Evolutionary conservation across 2,329 filamentous ascomycete species (phyloP), one percentile per base, ranked within the genome.

Genomic region (Hymenotorrendiella dingleyae): DNA sequence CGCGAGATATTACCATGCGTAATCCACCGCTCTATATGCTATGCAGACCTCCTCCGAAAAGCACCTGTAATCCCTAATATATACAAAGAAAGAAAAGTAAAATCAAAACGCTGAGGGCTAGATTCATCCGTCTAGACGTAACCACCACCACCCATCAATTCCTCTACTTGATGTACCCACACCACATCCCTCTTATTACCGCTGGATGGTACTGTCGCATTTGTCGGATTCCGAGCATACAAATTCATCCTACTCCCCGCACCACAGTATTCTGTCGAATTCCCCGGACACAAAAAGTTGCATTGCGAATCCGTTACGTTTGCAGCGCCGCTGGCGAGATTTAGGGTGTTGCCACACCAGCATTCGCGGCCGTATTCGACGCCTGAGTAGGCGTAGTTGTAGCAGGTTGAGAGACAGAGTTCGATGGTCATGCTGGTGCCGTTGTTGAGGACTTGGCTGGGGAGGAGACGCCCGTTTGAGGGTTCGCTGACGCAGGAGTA

Each of bases 311-410:
- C 41, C n/a, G 34, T 46, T 9, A 54, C 30, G 29, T 54, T 54
- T 2, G 14, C 26, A 4, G 24, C 29, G 17, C 26, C 26, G 3
- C 34, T 22, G 1, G 10, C 34, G 8, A 36, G 27, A 21, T 48
- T 52, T 10, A 59, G 32, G 0, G 42, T 40, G 36, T 64, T 55
- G 12, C 62, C 64, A 37, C 67, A 70, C 55, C 63, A 68, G 54
- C 68, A 70, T 48, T 68, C 60, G 0, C 55, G 52, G 6, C 63
- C 63, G 42, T 64, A 64, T 53, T 67, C 64, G 14, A 67, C 52
- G 2, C 65, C 66, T 5, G 62, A 63, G 43, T 63, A 67, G 10
- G 48, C 42, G 50, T 60, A 64, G 14, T 51, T 47, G 39, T 48
- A 52, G 56, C 62, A 64, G 34, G 46, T 43, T 6, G 44, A 22